Evolutionary conservation across 345 rosid species (phyloP).

Genomic region (Linum lewisii): DNA sequence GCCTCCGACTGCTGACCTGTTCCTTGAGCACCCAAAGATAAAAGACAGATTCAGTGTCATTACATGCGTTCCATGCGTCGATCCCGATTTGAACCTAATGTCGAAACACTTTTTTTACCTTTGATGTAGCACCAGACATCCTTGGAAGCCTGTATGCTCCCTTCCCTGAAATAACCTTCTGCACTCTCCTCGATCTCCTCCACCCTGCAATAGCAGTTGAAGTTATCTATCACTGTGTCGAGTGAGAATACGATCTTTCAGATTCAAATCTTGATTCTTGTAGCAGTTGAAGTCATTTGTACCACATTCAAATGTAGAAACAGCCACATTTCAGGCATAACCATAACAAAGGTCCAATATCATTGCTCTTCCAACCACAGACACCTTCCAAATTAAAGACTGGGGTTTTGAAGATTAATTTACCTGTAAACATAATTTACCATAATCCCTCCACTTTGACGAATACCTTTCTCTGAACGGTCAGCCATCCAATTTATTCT

Average conservation of each 20-base stretch:
- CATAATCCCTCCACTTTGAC: slow-evolving; percentile 80
- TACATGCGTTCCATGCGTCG: not conserved
- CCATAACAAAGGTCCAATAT: not conserved
- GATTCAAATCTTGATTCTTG: not conserved
- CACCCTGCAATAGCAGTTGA: slow-evolving; percentile 38
- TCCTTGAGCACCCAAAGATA: not conserved
- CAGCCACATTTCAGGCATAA: not conserved
- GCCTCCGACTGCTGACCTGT: not conserved
- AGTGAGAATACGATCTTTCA: not conserved
- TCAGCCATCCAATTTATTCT: slow-evolving; percentile 98
- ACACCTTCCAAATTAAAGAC: not conserved
- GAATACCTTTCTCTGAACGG: slow-evolving; percentile 55
- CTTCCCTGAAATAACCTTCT: slow-evolving; percentile 56
- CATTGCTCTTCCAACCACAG: not conserved
- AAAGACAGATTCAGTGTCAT: no score
- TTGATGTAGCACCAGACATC: slow-evolving; percentile 10
- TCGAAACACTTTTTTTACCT: slow-evolving; percentile 4
- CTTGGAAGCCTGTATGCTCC: slow-evolving; percentile 62
- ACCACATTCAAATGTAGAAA: not conserved
- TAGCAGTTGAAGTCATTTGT: not conserved
- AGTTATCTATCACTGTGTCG: not conserved
- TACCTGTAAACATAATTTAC: slow-evolving; percentile 91
- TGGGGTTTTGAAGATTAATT: slow-evolving; percentile 3
- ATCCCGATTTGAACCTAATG: not conserved
- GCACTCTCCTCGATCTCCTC: slow-evolving; percentile 77